These are phyloP conservation scores for Starmerella apicola DNA, from an alignment of 805 yeast genomes.

Conservation along the genomic window DNA sequence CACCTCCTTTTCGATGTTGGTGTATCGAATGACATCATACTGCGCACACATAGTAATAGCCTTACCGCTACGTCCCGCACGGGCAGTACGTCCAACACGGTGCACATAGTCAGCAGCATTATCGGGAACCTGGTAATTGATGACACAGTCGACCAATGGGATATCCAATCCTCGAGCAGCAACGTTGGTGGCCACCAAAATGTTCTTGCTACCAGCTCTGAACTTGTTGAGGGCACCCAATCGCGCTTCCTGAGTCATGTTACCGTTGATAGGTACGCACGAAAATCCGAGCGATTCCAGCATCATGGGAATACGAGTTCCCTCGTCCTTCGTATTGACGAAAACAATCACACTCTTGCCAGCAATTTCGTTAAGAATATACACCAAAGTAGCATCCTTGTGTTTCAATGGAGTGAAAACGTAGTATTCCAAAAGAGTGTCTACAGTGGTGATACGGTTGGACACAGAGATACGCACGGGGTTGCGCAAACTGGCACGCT, in stretches of 20 bases:
- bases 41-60: slow-evolving; percentile 84
- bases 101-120: slow-evolving; percentile 87
- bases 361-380: slow-evolving; percentile 63
- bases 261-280: slow-evolving; percentile 91
- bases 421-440: slow-evolving; percentile 76
- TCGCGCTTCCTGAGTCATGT: slow-evolving; percentile 81
- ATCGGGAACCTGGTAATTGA: slow-evolving; percentile 88
- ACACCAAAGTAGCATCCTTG: slow-evolving; percentile 77
- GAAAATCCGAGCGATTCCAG: slow-evolving; percentile 72
- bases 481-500: slow-evolving; percentile 75
- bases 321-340: slow-evolving; percentile 89
- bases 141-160: slow-evolving; percentile 83
- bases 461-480: slow-evolving; percentile 90
- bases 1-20: slow-evolving; percentile 79
- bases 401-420: slow-evolving; percentile 87
- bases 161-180: slow-evolving; percentile 96
- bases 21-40: slow-evolving; percentile 78
- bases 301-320: slow-evolving; percentile 76
- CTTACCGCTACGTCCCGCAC: slow-evolving; percentile 91
- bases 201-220: slow-evolving; percentile 36
- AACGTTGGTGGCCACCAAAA: slow-evolving; percentile 86
- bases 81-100: slow-evolving; percentile 91
- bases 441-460: slow-evolving; percentile 81
- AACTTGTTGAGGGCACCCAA: slow-evolving; percentile 59
- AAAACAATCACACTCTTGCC: slow-evolving; percentile 86